Percentiles rank a stretch among this genome's conserved stretches.
These are phyloP conservation scores for Silene latifolia DNA, from an alignment of 148 eudicot genomes.

Conservation along the genomic window DNA sequence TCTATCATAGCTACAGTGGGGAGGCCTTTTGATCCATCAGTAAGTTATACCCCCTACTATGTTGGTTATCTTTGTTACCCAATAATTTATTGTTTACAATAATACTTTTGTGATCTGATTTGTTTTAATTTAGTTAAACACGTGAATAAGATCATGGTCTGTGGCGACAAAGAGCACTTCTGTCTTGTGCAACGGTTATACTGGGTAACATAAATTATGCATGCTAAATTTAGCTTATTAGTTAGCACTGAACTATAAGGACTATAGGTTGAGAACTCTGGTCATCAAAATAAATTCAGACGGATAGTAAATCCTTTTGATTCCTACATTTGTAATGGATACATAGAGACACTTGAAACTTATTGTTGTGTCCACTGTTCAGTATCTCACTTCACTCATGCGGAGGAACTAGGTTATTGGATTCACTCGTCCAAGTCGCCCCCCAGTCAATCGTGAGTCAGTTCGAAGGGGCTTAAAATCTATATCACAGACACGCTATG, in stretches of 20 bases:
- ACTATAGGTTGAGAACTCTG: not conserved
- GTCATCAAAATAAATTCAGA: not conserved
- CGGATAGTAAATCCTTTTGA: not conserved
- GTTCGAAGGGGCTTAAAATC: too few relatives aligned
- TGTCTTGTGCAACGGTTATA: not conserved
- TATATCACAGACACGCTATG: too few relatives aligned
- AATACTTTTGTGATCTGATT: too few relatives aligned
- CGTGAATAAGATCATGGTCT: not conserved
- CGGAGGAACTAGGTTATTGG: too few relatives aligned
- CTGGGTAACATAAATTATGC: too few relatives aligned
- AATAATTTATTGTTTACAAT: too few relatives aligned
- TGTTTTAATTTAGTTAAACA: not conserved
- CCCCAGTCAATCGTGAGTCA: too few relatives aligned
- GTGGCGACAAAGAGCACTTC: not conserved
- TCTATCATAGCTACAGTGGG: constrained; percentile 74
- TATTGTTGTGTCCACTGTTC: not conserved
- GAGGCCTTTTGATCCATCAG: constrained; percentile 90
- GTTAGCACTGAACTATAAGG: too few relatives aligned
- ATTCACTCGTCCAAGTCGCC: too few relatives aligned
- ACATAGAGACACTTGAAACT: not conserved
- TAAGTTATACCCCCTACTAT: constrained; percentile 30
- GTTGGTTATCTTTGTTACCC: not conserved
- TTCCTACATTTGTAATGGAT: not conserved
- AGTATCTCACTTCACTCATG: too few relatives aligned
- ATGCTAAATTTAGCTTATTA: not conserved